Conservation (phyloP, 1,139 yeast genomes). For the Blastobotrys petasosporus region DNA sequence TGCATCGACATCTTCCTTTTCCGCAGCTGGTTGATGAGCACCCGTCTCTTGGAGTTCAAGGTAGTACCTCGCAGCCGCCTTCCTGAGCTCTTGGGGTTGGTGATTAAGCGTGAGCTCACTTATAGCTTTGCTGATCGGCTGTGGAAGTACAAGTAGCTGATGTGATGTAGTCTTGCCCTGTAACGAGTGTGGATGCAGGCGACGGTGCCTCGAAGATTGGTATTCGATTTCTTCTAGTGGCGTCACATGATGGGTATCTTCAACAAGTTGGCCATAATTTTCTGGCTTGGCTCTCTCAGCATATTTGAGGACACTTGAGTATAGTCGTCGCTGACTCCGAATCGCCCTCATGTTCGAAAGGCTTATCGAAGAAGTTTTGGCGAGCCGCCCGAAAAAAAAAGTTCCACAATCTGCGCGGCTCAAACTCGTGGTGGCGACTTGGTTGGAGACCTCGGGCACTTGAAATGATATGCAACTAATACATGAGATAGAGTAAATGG, state of each 20-base stretch:
- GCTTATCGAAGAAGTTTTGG: neutral
- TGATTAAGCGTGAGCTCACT: constrained; percentile 18
- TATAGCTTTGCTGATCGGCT: constrained; percentile 18
- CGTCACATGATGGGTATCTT: neutral
- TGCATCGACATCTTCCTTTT: constrained; percentile 66
- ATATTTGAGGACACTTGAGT: constrained; percentile 6
- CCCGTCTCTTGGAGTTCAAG: constrained; percentile 21
- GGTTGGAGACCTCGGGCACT: too few relatives aligned
- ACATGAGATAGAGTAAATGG: too few relatives aligned
- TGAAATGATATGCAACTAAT: too few relatives aligned
- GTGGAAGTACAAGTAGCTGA: constrained; percentile 22
- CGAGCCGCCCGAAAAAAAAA: neutral
- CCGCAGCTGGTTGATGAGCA: constrained; percentile 31
- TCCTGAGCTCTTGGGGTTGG: constrained; percentile 26
- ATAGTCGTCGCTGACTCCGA: neutral
- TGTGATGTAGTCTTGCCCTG: constrained; percentile 22
- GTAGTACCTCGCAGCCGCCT: constrained; percentile 25
- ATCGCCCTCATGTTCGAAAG: neutral
- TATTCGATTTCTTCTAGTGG: constrained; percentile 1
- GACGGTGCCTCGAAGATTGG: constrained; percentile 5
- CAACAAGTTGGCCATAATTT: constrained; percentile 1
- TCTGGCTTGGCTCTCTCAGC: constrained; percentile 6
- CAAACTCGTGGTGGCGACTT: neutral
- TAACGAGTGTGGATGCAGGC: constrained; percentile 23
- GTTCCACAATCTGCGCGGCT: neutral